phyloP scores from a whole-genome alignment of 73 alveolate species.

The Blepharisma stoltei region DNA sequence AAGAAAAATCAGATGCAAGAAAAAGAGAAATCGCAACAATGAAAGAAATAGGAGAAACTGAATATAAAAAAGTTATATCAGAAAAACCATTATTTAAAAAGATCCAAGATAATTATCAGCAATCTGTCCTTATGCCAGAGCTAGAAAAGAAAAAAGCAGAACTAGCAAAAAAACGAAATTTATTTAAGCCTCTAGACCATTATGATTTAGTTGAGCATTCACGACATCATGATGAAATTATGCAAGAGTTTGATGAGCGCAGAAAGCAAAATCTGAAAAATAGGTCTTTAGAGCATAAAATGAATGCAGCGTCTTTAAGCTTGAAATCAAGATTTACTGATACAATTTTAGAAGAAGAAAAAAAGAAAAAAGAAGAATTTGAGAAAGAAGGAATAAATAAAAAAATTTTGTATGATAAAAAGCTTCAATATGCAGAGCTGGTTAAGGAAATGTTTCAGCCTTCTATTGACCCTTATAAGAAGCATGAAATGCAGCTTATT shows the following conservation, averaged over 20 bases:
- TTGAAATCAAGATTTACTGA: slow-evolving; percentile 11
- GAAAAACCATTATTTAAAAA: slow-evolving; percentile 16
- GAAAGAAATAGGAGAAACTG: slow-evolving; percentile 14
- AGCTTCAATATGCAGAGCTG: background rate
- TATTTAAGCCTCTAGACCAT: slow-evolving; percentile 30
- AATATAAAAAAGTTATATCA: slow-evolving; percentile 25
- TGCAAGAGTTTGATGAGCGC: slow-evolving; percentile 29
- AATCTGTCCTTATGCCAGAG: slow-evolving; percentile 39
- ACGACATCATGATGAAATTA: slow-evolving; percentile 30
- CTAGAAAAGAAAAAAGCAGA: slow-evolving; percentile 43
- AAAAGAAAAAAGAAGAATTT: slow-evolving; percentile 22
- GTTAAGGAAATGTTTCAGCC: slow-evolving; percentile 29
- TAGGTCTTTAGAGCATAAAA: slow-evolving; percentile 1
- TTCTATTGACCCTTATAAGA: background rate
- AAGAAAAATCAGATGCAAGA: slow-evolving; percentile 13
- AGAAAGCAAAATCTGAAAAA: slow-evolving; percentile 11
- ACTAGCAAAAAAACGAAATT: slow-evolving; percentile 35
- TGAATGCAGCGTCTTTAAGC: background rate
- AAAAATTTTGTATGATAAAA: background rate
- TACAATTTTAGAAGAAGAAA: slow-evolving; percentile 22
- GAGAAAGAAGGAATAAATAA: background rate
- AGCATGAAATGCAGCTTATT: slow-evolving; percentile 18
- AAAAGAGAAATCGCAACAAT: background rate
- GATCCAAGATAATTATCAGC: slow-evolving; percentile 33
- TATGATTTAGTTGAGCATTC: slow-evolving; percentile 39